Base-by-base conservation (phyloP, 1,284 basidiomycete genomes). In the Bjerkandera adusta region DNA sequence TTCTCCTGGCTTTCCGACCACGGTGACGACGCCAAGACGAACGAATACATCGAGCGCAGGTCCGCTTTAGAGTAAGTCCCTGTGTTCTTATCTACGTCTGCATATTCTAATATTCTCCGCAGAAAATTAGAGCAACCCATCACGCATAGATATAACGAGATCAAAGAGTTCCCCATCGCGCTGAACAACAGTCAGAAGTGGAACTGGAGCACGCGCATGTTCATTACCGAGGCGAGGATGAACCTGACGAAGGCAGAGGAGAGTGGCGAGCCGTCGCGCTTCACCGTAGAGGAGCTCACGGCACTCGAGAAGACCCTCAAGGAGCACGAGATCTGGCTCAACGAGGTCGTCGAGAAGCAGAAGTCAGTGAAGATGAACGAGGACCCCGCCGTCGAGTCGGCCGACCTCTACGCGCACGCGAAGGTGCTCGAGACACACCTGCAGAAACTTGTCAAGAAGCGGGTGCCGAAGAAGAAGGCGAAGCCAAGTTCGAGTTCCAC, bases 1-100 rank as follows among this genome's bases (percentile, higher is more conserved):
- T 82, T 86, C 51, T 67, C 72, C 18, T 99, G 95, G 96, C 72
- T 99, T 53, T 76, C 82, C 58, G 91, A 94, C 30, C 75, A 87
- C 45, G 92, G 84, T n/a, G 95, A 97, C 58, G 67, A 75, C 11
- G 95, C 96, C 1, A 81, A 87, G 43, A 89, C 85, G 10, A 75
- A 74, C 16, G 79, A 84, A 40, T 75, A 96, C 49, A 70, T 83
- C 53, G 77, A 82, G 52, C 89, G 91, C 64, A 80, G 89, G 41
- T 76, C 77, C 32, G 81, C 77, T 12, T 68, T 98, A 16, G 92
- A 97, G 90, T 93, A 59, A 67, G 89, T 79, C 16, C 12, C 26
- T 26, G 12, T 7, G 22, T 29, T 18, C 18, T 2, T 48, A 7
- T 30, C 22, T 15, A 29, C 16, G 6, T 8, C 40, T 16, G 13